Evolutionary conservation across 768 basidiomycete species (phyloP).

Genomic region (Russula lepida): DNA sequence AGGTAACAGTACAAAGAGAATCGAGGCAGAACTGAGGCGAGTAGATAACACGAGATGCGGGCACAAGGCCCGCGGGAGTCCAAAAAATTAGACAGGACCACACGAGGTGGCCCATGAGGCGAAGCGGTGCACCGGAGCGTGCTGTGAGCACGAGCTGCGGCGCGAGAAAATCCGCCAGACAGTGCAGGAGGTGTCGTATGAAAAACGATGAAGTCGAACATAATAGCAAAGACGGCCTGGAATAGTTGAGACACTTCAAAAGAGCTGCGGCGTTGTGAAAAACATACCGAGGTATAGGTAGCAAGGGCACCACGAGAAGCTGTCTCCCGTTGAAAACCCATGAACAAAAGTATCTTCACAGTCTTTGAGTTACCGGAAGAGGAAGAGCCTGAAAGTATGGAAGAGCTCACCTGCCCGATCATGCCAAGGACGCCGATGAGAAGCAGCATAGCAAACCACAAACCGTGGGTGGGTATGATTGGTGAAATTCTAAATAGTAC

Average conservation of each 20-base stretch:
- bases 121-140: too few species aligned
- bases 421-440: constrained; percentile 46
- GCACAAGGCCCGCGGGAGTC: too few species aligned
- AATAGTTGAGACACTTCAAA: neutral
- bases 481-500: constrained; percentile 32
- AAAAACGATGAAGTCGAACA: constrained; percentile 61
- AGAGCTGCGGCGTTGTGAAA: constrained; percentile 14
- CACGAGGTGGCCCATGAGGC: too few species aligned
- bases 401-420: constrained; percentile 31
- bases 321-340: constrained; percentile 57
- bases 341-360: constrained; percentile 43
- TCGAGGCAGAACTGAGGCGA: too few species aligned
- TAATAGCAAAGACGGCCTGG: constrained; percentile 60
- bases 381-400: too few species aligned
- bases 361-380: neutral
- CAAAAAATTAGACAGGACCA: too few species aligned
- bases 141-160: too few species aligned
- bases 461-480: constrained; percentile 37
- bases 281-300: constrained; percentile 44
- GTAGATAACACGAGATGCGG: too few species aligned
- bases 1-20: too few species aligned
- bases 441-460: constrained; percentile 41
- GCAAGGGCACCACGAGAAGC: constrained; percentile 57
- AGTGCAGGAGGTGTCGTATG: too few species aligned
- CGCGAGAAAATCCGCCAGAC: too few species aligned